A percentile compares a stretch with the other conserved stretches of the same genome.
Evolutionary conservation across 352 stramenopile species (phyloP).

Genomic region (Phytopythium boreale): DNA sequence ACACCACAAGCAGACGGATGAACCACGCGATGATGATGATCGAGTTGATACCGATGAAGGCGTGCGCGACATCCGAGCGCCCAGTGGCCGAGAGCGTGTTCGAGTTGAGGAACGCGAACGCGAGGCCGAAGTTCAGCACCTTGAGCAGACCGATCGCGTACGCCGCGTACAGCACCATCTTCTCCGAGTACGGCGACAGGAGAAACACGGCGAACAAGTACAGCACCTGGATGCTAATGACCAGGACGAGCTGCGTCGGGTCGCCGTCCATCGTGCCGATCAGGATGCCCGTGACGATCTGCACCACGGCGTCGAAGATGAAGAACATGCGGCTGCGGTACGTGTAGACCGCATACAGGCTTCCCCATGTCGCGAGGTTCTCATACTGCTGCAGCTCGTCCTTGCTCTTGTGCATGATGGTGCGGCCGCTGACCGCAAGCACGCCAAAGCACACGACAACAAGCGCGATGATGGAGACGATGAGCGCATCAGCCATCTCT

Average conservation of each 20-base stretch:
- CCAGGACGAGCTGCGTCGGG: slow-evolving; percentile 47
- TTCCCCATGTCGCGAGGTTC: slow-evolving; percentile 56
- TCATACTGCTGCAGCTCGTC: slow-evolving; percentile 54
- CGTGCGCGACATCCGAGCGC: slow-evolving; percentile 36
- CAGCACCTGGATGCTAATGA: slow-evolving; percentile 50
- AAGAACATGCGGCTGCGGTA: slow-evolving; percentile 70
- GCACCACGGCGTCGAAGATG: slow-evolving; percentile 44
- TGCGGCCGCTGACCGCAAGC: slow-evolving; percentile 43
- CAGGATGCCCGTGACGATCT: slow-evolving; percentile 52
- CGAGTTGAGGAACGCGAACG: slow-evolving; percentile 55
- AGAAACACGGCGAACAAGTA: slow-evolving; percentile 49
- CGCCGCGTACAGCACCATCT: slow-evolving; percentile 35
- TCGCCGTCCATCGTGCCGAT: slow-evolving; percentile 56
- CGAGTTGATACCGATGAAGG: slow-evolving; percentile 63
- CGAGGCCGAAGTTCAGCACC: slow-evolving; percentile 55
- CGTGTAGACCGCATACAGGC: slow-evolving; percentile 58
- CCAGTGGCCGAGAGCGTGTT: slow-evolving; percentile 37
- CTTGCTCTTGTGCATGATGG: slow-evolving; percentile 54
- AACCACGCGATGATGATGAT: slow-evolving; percentile 61
- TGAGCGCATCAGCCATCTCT: slow-evolving; percentile 20
- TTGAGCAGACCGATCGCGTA: slow-evolving; percentile 50
- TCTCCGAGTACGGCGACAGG: slow-evolving; percentile 35
- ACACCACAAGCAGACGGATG: slow-evolving; percentile 53
- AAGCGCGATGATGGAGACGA: slow-evolving; percentile 42
- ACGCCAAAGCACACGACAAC: slow-evolving; percentile 43